Percentiles rank a stretch among this genome's conserved stretches.
phyloP scores from a whole-genome alignment of 2,329 filamentous ascomycete species.

The Capronia epimyces region DNA sequence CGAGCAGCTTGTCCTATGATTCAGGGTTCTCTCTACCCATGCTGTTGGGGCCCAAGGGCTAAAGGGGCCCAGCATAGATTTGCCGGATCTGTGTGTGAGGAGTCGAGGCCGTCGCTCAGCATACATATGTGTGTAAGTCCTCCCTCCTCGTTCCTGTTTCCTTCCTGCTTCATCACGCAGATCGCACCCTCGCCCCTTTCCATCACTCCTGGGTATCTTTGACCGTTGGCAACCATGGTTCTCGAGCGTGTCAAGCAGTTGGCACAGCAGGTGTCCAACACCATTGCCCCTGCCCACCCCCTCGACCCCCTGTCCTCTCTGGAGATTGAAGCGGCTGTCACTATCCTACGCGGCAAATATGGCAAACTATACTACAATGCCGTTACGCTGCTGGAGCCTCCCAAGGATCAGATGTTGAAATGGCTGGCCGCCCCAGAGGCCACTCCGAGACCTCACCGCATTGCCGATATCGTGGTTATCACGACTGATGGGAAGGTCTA shows the following conservation, averaged over 20 bases:
- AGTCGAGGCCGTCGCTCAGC: background rate
- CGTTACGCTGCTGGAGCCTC: conserved; percentile 76
- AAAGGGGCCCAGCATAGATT: conserved; percentile 1
- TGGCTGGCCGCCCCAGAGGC: conserved; percentile 66
- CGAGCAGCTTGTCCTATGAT: background rate
- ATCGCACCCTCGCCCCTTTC: background rate
- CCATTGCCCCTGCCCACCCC: conserved; percentile 57
- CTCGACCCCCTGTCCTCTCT: conserved; percentile 67
- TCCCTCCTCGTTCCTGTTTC: conserved; percentile 12
- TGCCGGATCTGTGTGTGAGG: background rate
- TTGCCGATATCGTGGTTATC: conserved; percentile 80
- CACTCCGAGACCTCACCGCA: conserved; percentile 58
- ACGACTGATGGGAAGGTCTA: conserved; percentile 71
- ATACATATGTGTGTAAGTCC: conserved; percentile 3
- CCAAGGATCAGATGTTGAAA: conserved; percentile 73
- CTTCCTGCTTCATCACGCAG: conserved; percentile 2
- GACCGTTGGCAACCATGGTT: conserved; percentile 44
- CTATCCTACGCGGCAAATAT: conserved; percentile 64
- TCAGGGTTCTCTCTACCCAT: background rate
- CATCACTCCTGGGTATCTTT: conserved; percentile 1
- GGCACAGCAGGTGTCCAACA: conserved; percentile 56
- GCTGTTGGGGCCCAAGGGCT: conserved; percentile 2
- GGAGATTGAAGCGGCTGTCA: conserved; percentile 69
- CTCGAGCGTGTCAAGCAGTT: conserved; percentile 61
- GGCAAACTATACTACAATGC: conserved; percentile 76